phyloP scores from a whole-genome alignment of 805 yeast genomes.

The Candida andamanensis region DNA sequence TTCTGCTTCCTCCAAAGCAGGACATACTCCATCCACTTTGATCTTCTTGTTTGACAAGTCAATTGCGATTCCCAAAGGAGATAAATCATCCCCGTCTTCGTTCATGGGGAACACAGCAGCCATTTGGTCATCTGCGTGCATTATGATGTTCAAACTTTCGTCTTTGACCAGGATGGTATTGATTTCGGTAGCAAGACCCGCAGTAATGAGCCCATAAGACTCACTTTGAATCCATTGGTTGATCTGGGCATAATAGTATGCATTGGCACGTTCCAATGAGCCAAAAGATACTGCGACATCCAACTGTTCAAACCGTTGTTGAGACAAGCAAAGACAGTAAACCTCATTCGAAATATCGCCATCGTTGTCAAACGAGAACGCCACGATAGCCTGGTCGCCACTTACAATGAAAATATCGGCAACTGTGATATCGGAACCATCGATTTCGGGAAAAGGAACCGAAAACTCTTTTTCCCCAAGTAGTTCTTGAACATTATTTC shows the following conservation, averaged over 20 bases:
- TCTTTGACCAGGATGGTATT: slow-evolving; percentile 10
- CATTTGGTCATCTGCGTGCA: slow-evolving; percentile 61
- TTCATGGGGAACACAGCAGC: slow-evolving; percentile 72
- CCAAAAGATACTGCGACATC: slow-evolving; percentile 54
- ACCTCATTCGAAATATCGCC: slow-evolving; percentile 16
- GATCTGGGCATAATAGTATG: slow-evolving; percentile 40
- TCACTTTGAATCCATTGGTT: slow-evolving; percentile 33
- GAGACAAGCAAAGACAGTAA: slow-evolving; percentile 16
- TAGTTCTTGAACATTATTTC: neutral
- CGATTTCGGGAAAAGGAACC: slow-evolving; percentile 2
- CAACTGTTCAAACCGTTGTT: slow-evolving; percentile 29
- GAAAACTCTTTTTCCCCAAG: neutral
- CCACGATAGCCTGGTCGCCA: slow-evolving; percentile 2
- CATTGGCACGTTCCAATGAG: slow-evolving; percentile 40
- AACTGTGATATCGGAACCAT: slow-evolving; percentile 1
- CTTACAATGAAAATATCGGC: slow-evolving; percentile 1
- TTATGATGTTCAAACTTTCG: slow-evolving; percentile 18
- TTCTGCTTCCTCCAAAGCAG: slow-evolving; percentile 50
- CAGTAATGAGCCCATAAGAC: slow-evolving; percentile 42
- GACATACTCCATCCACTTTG: slow-evolving; percentile 47
- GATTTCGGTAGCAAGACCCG: slow-evolving; percentile 60
- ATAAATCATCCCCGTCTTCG: slow-evolving; percentile 61
- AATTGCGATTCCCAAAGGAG: slow-evolving; percentile 64
- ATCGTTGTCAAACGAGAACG: slow-evolving; percentile 5
- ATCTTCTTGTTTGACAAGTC: slow-evolving; percentile 46